Conservation (phyloP, 495 filamentous ascomycete species). For the Neurospora cerealis region DNA sequence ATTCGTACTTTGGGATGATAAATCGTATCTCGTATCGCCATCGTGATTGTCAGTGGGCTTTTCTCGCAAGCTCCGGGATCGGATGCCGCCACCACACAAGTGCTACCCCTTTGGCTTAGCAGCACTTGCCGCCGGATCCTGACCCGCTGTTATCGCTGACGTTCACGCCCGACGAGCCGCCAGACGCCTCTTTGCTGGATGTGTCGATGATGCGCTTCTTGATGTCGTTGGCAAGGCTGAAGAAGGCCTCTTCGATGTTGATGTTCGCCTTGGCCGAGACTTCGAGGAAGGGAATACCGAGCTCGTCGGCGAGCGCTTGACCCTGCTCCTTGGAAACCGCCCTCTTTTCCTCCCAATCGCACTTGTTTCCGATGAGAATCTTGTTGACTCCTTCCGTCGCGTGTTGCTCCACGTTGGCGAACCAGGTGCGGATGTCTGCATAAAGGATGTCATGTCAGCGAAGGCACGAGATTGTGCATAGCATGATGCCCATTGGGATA, state of each 20-base stretch:
- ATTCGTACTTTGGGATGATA: background rate
- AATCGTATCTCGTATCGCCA: background rate
- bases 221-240: conserved; percentile 88
- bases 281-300: conserved; percentile 97
- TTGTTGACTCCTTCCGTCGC: conserved; percentile 99
- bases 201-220: conserved; percentile 92
- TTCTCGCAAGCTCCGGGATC: conserved; percentile 4
- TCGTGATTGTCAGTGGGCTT: background rate
- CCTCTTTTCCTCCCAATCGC: conserved; percentile 99
- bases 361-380: conserved; percentile 99
- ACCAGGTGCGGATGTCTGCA: conserved; percentile 96
- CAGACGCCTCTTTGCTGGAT: conserved; percentile 64
- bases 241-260: conserved; percentile 99
- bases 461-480: background rate
- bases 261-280: conserved; percentile 98
- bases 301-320: conserved; percentile 86
- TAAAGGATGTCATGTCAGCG: background rate
- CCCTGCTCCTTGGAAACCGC: conserved; percentile 87
- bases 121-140: conserved; percentile 73
- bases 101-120: conserved; percentile 39
- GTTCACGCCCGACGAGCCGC: conserved; percentile 50
- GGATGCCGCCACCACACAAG: background rate
- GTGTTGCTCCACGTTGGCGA: conserved; percentile 98
- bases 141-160: conserved; percentile 54
- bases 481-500: background rate